phyloP scores from a whole-genome alignment of 306 rosid genomes.

The Oxytropis ochrocephala region DNA sequence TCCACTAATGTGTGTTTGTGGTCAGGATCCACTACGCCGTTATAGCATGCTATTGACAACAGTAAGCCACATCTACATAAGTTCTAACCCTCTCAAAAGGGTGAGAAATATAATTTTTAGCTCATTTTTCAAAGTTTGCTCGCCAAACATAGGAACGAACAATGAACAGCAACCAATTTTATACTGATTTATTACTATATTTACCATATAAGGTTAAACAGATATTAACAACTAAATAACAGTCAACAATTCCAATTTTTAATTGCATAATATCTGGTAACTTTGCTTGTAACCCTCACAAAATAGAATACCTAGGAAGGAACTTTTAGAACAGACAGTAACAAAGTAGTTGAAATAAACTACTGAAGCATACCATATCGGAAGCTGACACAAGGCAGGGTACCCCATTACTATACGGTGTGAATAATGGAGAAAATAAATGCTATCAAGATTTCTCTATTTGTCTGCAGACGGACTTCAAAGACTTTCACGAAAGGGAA shows the following conservation, averaged over 20 bases:
- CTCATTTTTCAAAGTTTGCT: neutral
- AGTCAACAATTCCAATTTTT: neutral
- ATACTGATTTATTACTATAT: conserved; percentile 3
- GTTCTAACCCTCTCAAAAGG: neutral
- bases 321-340: conserved; percentile 11
- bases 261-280: neutral
- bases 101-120: neutral
- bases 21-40: too few relatives aligned
- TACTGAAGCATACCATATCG: conserved; percentile 39
- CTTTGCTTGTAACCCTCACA: neutral
- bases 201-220: neutral
- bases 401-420: conserved; percentile 11
- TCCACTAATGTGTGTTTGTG: too few relatives aligned
- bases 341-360: conserved; percentile 12
- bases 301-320: conserved; percentile 4
- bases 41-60: too few relatives aligned
- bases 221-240: conserved; percentile 6
- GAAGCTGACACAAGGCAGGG: conserved; percentile 26
- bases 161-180: conserved; percentile 14
- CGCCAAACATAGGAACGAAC: neutral
- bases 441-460: conserved; percentile 20
- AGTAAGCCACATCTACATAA: neutral
- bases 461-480: conserved; percentile 6
- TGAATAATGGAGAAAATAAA: conserved; percentile 23
- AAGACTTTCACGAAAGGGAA: conserved; percentile 43